Evolutionary conservation across 495 filamentous ascomycete species (phyloP), one percentile per base, ranked within the genome.

Genomic region (Parathielavia hyrcaniae): DNA sequence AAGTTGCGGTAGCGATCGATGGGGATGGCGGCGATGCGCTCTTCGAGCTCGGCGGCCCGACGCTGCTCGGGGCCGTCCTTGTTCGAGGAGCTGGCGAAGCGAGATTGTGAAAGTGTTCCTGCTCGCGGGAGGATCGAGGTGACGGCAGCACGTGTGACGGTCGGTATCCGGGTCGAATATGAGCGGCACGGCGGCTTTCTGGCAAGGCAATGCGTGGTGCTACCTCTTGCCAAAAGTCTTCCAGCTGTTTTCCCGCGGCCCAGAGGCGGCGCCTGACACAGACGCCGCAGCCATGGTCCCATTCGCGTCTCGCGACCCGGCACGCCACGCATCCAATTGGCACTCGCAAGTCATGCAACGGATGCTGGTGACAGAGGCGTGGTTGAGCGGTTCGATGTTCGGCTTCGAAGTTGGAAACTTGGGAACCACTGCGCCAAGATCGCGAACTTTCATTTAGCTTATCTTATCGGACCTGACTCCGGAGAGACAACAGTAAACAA

Each of bases 1-100:
- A 98, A 91, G 69, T 98, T 98, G 39, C 93, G 86, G 70, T 89
- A 98, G 17, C 91, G 86, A 32, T 90, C 87, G 60, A 97, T 82
- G 5, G 93, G 93, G 59, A 98, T 96, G 1, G 80, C 85, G 11
- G 87, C 78, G 53, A 98, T 97, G 63, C 93, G 81, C 41, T 75
- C 74, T 70, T 97, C 93, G 17, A 96, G 79, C 34, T 86, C 84
- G 38, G 59, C 58, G 16, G 59, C 57, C 12, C 47, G 57, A 19
- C 61, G 53, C 23, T 64, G 58, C 32, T 62, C 43, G 35, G 58
- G 58, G 22, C 45, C 45, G 49, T 52, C 53, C 19, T 63, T 64
- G 6, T n/a, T 30, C 14, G 41, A 23, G 38, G 2, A 16, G 9
- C 49, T 50, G 13, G 56, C 38, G 19, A 30, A 13, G 13, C 48